Evolutionary conservation across 179 eudicot species (phyloP).

Genomic region (Amaranthus tricolor): DNA sequence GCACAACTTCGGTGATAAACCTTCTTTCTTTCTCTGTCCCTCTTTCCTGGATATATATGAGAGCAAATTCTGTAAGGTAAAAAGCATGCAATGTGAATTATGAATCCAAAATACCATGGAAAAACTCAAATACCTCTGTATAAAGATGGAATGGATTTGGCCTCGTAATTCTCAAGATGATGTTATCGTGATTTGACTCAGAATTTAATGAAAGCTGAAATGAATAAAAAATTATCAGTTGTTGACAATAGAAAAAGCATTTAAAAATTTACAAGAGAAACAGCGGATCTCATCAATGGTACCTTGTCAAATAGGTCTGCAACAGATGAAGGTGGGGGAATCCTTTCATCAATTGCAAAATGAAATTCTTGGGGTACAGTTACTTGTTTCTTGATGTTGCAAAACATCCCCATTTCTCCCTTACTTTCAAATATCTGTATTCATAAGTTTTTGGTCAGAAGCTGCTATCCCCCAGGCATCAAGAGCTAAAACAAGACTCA

Average conservation of each 20-base stretch:
- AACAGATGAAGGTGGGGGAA: constrained; percentile 58
- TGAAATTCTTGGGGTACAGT: constrained; percentile 88
- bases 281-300: neutral
- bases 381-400: constrained; percentile 65
- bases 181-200: constrained; percentile 50
- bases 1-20: constrained; percentile 55
- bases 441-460: neutral
- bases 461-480: too few species aligned
- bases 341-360: constrained; percentile 73
- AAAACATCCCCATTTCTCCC: constrained; percentile 76
- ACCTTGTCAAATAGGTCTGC: constrained; percentile 92
- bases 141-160: constrained; percentile 84
- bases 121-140: constrained; percentile 63
- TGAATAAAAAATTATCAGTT: neutral
- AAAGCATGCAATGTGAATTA: neutral
- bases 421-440: constrained; percentile 89
- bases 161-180: constrained; percentile 62
- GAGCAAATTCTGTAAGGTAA: neutral
- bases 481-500: too few species aligned
- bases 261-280: neutral
- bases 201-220: constrained; percentile 77
- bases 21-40: constrained; percentile 81
- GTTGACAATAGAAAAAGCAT: neutral
- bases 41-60: constrained; percentile 58
- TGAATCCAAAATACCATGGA: neutral